Evolutionary conservation across 176 grass and related monocot species (phyloP), one percentile per base, ranked within the genome.

Genomic region (Musa schizocarpa): DNA sequence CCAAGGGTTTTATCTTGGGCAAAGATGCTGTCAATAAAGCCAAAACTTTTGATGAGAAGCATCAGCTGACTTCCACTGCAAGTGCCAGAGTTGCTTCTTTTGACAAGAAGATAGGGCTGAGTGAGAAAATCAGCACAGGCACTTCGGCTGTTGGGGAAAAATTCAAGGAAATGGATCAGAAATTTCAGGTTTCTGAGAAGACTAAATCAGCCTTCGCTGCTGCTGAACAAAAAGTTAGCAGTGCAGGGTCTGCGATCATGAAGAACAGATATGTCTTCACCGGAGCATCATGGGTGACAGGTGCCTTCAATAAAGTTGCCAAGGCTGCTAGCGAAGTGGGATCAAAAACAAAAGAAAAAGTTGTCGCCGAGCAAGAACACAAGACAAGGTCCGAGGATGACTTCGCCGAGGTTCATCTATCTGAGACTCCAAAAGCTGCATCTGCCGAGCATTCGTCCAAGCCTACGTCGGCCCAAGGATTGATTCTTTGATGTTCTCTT

Each of bases 161-260:
- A 73, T 83, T 96, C 74, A 92, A 85, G 74, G 89, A 90, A 84
- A 88, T 92, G 83, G 93, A 96, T 78, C 73, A 90, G 81, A 92
- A 90, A 73, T 88, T 89, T 71, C 93, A 96, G 76, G 90, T 97
- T 66, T 87, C 90, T 16, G 90, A 97, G 77, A 97, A 90, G 83
- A 92, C 93, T 10, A 89, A 84, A 49, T 81, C 85, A 5, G 90
- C 90, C 76, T 61, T 93, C 63, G 77, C 80, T n/a, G 86, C 87
- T 56, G 86, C 90, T 23, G 93, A 93, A 71, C 83, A 90, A 64
- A 97, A 84, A 48, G 82, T 92, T 16, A 85, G 84, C 80, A 96
- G 77, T 73, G 87, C 89, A 11, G 78, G 87, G 27, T 88, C 87
- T 19, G 82, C 83, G 19, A 82, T 97, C 59, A 90, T 90, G 85